phyloP scores from a whole-genome alignment of 768 basidiomycete genomes.

The Leccinum incarnatum region DNA sequence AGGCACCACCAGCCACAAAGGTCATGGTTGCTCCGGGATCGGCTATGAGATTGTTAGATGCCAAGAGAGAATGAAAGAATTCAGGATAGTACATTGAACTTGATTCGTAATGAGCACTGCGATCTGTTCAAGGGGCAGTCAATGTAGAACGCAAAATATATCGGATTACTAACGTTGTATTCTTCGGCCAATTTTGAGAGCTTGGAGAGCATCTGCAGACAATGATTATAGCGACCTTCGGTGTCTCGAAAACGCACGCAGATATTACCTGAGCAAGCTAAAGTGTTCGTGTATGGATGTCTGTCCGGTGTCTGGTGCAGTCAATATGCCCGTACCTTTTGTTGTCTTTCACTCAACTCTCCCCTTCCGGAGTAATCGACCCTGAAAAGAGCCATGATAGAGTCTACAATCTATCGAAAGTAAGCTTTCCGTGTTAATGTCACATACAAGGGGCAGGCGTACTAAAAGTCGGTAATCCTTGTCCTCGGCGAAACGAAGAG shows the following conservation, averaged over 20 bases:
- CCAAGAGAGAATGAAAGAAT: not conserved
- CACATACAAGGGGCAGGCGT: conserved; percentile 2
- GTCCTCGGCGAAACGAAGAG: conserved; percentile 84
- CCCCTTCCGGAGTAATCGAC: conserved; percentile 93
- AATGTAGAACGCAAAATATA: not conserved
- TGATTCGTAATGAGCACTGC: conserved; percentile 89
- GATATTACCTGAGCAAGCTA: conserved; percentile 76
- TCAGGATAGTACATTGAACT: conserved; percentile 64
- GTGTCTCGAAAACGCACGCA: not conserved
- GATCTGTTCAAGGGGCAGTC: conserved; percentile 45
- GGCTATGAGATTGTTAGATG: conserved; percentile 43
- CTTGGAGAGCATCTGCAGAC: conserved; percentile 79
- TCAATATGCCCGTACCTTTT: conserved; percentile 53
- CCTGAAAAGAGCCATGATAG: conserved; percentile 95
- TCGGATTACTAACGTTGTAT: conserved; percentile 57
- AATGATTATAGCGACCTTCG: not conserved
- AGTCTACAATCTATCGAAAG: conserved; percentile 76
- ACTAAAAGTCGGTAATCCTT: conserved; percentile 78
- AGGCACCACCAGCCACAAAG: conserved; percentile 89
- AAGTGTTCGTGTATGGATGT: conserved; percentile 9
- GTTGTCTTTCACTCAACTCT: conserved; percentile 90
- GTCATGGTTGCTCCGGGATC: conserved; percentile 96
- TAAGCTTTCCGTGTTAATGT: conserved; percentile 8
- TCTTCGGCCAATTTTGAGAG: conserved; percentile 91
- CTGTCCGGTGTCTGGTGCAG: not conserved